Base-by-base conservation (phyloP, 2,329 filamentous ascomycete genomes). In the Phaeosphaeriaceae sp. region DNA sequence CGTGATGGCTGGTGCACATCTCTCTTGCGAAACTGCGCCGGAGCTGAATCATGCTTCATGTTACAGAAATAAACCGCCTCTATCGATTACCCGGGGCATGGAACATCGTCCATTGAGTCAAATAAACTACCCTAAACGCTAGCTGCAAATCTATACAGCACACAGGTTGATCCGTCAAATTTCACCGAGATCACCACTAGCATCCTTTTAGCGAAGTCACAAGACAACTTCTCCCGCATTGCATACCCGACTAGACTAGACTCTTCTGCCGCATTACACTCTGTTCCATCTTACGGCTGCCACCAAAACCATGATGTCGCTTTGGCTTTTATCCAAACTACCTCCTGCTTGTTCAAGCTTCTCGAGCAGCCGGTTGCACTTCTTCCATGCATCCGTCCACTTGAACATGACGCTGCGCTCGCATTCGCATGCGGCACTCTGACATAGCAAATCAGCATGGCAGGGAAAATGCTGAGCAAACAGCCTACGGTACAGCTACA, bases 51-150 rank as follows among this genome's bases (percentile, higher is more conserved):
- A 45, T 45, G 31, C 21, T 20, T 19, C 42, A 45, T 21, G 42
- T 22, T 22, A 45, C 19, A 45, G 21, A 21, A 21, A 21, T 20
- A 20, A 20, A 21, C 42, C 21, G 42, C 42, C 19, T 21, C 42
- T 45, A 45, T 45, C 42, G 19, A 45, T n/a, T 21, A 27, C 50
- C 54, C 58, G 57, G 54, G 51, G 50, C 53, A 33, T 63, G 62
- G 58, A 61, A 64, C 59, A 53, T 41, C 55, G 10, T 45, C 61
- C 60, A 31, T 53, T 27, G 51, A 57, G 52, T 54, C 54, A 54
- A 62, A 66, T 63, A 48, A 61, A 62, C 61, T 44, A 64, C 31
- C 25, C 25, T 27, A 62, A 54, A 53, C 42, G 42, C 21, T 45
- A 45, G 42, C 21, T 45, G 42, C 42, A 22, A 45, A 45, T 21